Evolutionary conservation across 306 rosid species (phyloP), one percentile per base, ranked within the genome.

Genomic region (Ormosia emarginata): DNA sequence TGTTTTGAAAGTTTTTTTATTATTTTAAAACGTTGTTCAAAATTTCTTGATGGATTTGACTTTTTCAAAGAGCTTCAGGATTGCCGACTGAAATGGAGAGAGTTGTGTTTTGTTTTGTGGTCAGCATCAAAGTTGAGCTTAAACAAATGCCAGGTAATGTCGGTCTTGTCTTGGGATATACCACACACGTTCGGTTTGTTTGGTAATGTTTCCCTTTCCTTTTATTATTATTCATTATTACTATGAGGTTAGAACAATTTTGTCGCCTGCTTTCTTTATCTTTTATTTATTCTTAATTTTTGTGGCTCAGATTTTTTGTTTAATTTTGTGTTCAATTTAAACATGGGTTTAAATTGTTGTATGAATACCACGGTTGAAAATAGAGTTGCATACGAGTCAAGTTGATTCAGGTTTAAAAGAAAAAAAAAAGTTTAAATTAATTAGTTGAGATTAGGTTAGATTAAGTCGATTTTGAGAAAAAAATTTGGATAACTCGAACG

Each of bases 51-150:
- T 30, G 17, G 69, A 78, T 62, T 90, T 84, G 89, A 87, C 90
- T 86, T 86, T 70, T 83, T 86, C 83, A 17, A 59, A 10, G 59
- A 55, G 58, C 9, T 65, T 71, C 7, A 78, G 73, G 71, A 86
- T 74, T 63, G 87, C 61, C 84, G 86, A 82, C 71, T 29, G 71
- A 33, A 66, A 71, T 39, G 55, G 84, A 47, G 65, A 70, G 71
- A 46, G 77, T 52, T 59, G 43, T 13, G 83, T 24, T 67, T 29
- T 65, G 82, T 66, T 75, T 34, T 78, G 90, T 79, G 90, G 91
- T 74, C 62, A 57, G 75, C 69, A 77, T 36, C 56, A 30, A 58
- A 62, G 78, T 50, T 81, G 83, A 63, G 50, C 14, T 79, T 67
- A 55, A 67, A 79, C 34, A 43, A 55, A 10, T 58, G 88, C 5